These are phyloP conservation scores for Westerdykella sp. DNA, from an alignment of 2,329 filamentous ascomycete genomes.

Conservation along the genomic window DNA sequence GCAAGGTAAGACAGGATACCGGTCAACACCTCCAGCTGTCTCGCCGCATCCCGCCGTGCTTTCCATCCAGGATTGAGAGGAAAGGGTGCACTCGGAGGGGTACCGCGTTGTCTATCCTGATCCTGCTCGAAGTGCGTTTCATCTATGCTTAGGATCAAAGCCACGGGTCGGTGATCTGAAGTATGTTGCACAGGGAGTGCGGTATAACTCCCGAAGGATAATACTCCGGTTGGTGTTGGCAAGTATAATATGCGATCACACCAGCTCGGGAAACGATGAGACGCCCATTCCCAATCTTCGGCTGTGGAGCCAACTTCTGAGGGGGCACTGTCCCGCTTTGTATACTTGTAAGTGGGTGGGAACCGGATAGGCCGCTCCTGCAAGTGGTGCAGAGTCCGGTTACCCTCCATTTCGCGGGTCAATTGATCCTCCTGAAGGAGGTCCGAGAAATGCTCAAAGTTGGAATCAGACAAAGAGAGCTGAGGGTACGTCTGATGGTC, in stretches of 20 bases:
- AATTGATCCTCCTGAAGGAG: conserved; percentile 77
- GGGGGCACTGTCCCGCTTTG: conserved; percentile 26
- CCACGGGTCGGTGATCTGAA: conserved; percentile 82
- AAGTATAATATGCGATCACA: conserved; percentile 37
- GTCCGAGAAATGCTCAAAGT: conserved; percentile 54
- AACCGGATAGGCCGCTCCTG: conserved; percentile 69
- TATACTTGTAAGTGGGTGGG: conserved; percentile 92
- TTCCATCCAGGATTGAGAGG: conserved; percentile 53
- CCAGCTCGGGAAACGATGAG: conserved; percentile 55
- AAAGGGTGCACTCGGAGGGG: conserved; percentile 45
- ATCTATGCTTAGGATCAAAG: conserved; percentile 60
- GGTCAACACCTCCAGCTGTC: conserved; percentile 54
- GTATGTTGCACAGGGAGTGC: conserved; percentile 57
- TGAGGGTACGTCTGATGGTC: conserved; percentile 59
- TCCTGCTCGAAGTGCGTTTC: conserved; percentile 44
- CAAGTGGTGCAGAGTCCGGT: conserved; percentile 71
- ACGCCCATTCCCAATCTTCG: conserved; percentile 62
- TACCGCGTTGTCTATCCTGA: conserved; percentile 5
- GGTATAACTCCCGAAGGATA: conserved; percentile 51
- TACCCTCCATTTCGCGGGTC: conserved; percentile 60
- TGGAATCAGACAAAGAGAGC: conserved; percentile 47
- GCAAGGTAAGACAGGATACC: conserved; percentile 53
- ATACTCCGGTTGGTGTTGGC: conserved; percentile 77
- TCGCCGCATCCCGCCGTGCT: conserved; percentile 47
- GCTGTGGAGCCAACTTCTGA: not conserved